A percentile compares a stretch with the other conserved stretches of the same genome.
Conservation (phyloP, 1,284 basidiomycete species). For the Ganoderma lingzhi region DNA sequence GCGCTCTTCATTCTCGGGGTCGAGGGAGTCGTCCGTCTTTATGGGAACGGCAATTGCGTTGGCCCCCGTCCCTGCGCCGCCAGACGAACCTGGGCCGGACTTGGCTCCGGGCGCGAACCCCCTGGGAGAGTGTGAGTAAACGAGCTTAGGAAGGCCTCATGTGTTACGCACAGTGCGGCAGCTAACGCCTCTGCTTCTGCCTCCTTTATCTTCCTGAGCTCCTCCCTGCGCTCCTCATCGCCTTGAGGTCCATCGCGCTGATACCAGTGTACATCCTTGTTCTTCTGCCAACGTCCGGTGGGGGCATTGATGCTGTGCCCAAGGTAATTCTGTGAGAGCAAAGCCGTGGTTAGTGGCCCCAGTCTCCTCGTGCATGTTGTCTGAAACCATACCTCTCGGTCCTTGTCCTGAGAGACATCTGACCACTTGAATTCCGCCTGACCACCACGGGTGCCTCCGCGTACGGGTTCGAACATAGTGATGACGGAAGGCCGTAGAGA, state of each 20-base stretch:
- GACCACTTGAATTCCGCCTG: conserved; percentile 94
- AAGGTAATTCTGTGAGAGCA: conserved; percentile 77
- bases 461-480: conserved; percentile 80
- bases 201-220: conserved; percentile 84
- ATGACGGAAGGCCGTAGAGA: neutral
- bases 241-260: conserved; percentile 61
- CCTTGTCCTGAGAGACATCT: conserved; percentile 90
- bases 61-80: conserved; percentile 46
- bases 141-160: neutral
- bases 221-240: conserved; percentile 65
- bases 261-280: conserved; percentile 96
- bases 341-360: neutral
- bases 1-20: conserved; percentile 63
- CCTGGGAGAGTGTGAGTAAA: conserved; percentile 43
- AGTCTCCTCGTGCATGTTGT: too few species aligned
- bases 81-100: conserved; percentile 36
- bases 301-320: conserved; percentile 94
- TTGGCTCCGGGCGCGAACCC: conserved; percentile 70
- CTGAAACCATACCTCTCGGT: conserved; percentile 73
- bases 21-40: conserved; percentile 40
- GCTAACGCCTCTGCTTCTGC: conserved; percentile 88
- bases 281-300: conserved; percentile 94
- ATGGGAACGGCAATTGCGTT: conserved; percentile 41
- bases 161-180: conserved; percentile 69
- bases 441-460: conserved; percentile 88